These are phyloP conservation scores for Closterium sp. DNA, from an alignment of 139 green algal species.

Conservation along the genomic window DNA sequence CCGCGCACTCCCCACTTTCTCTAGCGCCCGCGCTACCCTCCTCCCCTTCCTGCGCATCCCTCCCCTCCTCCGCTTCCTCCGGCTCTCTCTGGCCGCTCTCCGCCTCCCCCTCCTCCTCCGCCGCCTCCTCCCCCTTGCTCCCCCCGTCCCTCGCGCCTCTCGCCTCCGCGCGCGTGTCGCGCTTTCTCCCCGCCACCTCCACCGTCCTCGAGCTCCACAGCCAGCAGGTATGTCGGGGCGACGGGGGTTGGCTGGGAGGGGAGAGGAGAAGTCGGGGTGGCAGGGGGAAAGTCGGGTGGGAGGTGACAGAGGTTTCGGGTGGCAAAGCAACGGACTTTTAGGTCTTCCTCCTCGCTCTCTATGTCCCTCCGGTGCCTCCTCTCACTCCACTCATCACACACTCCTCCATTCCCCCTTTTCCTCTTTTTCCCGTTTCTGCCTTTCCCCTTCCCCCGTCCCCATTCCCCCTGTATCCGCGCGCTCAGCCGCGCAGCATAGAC, in stretches of 20 bases:
- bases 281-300: not conserved
- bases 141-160: not conserved
- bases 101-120: not conserved
- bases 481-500: not conserved
- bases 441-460: too few relatives aligned
- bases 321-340: not conserved
- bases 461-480: not conserved
- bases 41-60: not conserved
- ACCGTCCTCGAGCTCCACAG: slow-evolving; percentile 89
- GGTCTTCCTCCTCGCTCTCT: not conserved
- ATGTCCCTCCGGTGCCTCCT: not conserved
- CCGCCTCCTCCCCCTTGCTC: not conserved
- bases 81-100: slow-evolving; percentile 48
- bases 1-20: not conserved
- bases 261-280: too few relatives aligned
- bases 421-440: not conserved
- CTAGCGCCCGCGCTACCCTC: not conserved
- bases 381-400: not conserved
- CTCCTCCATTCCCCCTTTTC: not conserved
- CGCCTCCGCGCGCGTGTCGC: slow-evolving; percentile 42
- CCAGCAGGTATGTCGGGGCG: slow-evolving; percentile 42
- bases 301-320: not conserved
- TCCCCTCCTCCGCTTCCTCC: not conserved
- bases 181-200: slow-evolving; percentile 90
- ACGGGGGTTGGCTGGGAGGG: not conserved